Percentiles rank a stretch among this genome's conserved stretches.
phyloP scores from a whole-genome alignment of 2,329 filamentous ascomycete genomes.

The Helotiales sp. region DNA sequence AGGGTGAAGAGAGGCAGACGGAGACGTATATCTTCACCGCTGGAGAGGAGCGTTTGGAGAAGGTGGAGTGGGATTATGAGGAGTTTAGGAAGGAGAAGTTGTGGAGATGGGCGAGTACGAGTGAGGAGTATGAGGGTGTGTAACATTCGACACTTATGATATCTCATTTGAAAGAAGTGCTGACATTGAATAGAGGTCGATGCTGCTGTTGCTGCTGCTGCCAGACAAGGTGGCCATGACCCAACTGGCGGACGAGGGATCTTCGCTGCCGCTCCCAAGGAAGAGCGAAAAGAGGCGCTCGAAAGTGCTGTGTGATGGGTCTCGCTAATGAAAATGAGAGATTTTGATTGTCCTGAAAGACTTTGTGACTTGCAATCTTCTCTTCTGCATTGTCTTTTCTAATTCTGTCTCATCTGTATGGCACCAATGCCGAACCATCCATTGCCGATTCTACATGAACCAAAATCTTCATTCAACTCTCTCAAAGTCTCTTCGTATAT shows the following conservation, averaged over 20 bases:
- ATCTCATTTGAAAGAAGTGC: not conserved
- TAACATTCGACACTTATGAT: not conserved
- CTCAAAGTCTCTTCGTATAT: too few species aligned
- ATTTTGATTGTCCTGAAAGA: not conserved
- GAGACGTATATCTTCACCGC: slow-evolving; percentile 69
- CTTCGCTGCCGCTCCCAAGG: not conserved
- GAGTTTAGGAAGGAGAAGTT: slow-evolving; percentile 81
- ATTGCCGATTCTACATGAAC: too few species aligned
- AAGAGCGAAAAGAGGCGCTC: slow-evolving; percentile 6
- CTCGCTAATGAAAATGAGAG: not conserved
- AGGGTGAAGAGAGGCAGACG: slow-evolving; percentile 46
- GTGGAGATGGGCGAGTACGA: slow-evolving; percentile 49
- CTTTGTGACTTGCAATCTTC: not conserved
- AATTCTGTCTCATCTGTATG: not conserved
- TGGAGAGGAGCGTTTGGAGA: slow-evolving; percentile 60
- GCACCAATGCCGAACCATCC: not conserved
- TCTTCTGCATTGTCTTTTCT: not conserved
- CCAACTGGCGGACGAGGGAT: slow-evolving; percentile 25
- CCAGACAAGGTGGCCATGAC: slow-evolving; percentile 3
- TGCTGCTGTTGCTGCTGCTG: slow-evolving; percentile 12
- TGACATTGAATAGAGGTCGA: slow-evolving; percentile 25
- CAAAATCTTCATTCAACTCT: too few species aligned
- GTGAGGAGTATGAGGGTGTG: slow-evolving; percentile 34
- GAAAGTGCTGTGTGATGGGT: slow-evolving; percentile 11
- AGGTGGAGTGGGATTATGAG: slow-evolving; percentile 84